Conservation (phyloP, 139 green algal genomes). For the Gonium pectorale region DNA sequence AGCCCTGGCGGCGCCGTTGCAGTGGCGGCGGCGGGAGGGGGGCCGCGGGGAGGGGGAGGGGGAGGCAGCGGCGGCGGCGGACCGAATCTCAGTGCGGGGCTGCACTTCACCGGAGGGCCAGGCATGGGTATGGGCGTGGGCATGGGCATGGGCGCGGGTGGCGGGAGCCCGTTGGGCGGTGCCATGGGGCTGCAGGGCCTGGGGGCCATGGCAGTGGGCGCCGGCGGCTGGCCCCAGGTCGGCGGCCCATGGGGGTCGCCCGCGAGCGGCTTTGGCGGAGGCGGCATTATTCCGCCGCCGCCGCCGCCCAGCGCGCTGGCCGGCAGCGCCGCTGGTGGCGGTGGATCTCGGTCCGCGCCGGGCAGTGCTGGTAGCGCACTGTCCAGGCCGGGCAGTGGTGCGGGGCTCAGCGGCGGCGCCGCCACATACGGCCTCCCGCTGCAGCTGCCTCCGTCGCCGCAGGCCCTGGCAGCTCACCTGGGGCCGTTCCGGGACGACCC, state of each 20-base stretch:
- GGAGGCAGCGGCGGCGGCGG: not conserved
- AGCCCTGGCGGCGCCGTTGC: not conserved
- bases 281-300: not conserved
- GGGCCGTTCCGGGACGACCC: not conserved
- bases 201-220: not conserved
- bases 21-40: slow-evolving; percentile 1
- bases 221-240: too few relatives aligned
- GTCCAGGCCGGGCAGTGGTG: not conserved
- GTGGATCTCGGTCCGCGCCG: not conserved
- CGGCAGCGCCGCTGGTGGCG: not conserved
- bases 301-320: not conserved
- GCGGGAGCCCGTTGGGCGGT: not conserved
- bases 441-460: not conserved
- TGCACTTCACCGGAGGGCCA: too few relatives aligned
- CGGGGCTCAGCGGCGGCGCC: not conserved
- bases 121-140: slow-evolving; percentile 2
- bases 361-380: not conserved
- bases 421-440: not conserved
- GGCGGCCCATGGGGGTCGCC: not conserved
- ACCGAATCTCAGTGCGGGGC: too few relatives aligned
- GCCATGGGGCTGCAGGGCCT: not conserved
- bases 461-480: too few relatives aligned
- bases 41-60: not conserved
- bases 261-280: not conserved
- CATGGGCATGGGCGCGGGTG: not conserved